A percentile compares a stretch with the other conserved stretches of the same genome.
These are phyloP conservation scores for Bacidia rubella DNA, from an alignment of 495 filamentous ascomycete genomes.

Conservation along the genomic window DNA sequence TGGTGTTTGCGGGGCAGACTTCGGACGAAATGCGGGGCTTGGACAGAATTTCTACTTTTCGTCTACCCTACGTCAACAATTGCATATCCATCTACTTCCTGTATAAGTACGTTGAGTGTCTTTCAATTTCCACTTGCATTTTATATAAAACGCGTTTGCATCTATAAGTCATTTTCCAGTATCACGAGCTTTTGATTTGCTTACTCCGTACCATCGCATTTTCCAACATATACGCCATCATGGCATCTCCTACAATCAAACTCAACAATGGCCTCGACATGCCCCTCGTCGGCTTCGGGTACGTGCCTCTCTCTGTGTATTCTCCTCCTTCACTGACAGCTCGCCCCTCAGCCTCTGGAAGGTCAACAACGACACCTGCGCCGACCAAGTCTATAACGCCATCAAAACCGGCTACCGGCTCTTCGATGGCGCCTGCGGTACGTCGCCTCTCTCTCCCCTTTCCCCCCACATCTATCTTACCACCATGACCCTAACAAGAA, in stretches of 20 bases:
- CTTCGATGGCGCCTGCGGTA: constrained; percentile 79
- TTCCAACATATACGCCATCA: no score
- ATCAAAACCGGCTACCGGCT: constrained; percentile 81
- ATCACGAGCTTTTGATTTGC: no score
- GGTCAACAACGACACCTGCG: constrained; percentile 61
- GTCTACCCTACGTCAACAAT: no score
- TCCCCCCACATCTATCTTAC: background rate
- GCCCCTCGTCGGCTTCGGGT: constrained; percentile 68
- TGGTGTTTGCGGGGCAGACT: background rate
- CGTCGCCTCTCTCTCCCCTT: constrained; percentile 15
- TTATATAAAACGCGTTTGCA: no score
- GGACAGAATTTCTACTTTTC: background rate
- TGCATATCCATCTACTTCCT: no score
- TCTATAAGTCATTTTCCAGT: background rate
- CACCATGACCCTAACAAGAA: background rate
- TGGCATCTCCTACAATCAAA: constrained; percentile 47
- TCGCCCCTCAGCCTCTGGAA: constrained; percentile 61
- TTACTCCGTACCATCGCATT: no score
- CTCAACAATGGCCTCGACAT: constrained; percentile 71
- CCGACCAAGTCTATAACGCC: constrained; percentile 74
- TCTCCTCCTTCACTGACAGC: background rate
- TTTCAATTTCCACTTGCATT: no score
- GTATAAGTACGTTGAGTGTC: no score
- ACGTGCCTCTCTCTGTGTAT: background rate
- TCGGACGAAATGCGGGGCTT: background rate